Evolutionary conservation across 23 red algal species (phyloP), one percentile per base, ranked within the genome.

Genomic region (Cyanidium caldarium): DNA sequence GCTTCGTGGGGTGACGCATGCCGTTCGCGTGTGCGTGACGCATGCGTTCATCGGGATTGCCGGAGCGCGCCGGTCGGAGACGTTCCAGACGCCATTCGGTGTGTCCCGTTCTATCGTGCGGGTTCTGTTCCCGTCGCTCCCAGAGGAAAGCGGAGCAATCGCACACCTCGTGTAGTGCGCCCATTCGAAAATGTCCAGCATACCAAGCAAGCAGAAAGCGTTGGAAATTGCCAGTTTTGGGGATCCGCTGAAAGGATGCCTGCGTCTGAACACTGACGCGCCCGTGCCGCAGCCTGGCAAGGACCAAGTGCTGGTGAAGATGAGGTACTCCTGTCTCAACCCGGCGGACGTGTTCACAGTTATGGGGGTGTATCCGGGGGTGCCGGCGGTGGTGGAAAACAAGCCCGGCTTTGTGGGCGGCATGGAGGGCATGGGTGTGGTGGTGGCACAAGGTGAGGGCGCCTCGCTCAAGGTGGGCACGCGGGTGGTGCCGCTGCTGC

Each of bases 311-410:
- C 41, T 75, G 12, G 40, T 75, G 5, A 45, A 75, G 35, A 75
- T 75, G 70, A 1, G 35, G 20, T 75, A 75, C 26, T 34, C 70
- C n/a, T 61, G 45, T 2, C 35, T 75, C 7, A 56, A 75, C 58
- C 70, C 70, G 0, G 70, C 70, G 1, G 70, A 75, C 58, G 34
- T 75, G 42, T 58, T 75, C 38, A 46, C 44, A 5, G 58, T 75
- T n/a, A 34, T 46, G n/a, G 70, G 70, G 0, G 34, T 75, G 35
- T 75, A 75, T 46, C 70, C 70, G 2, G 70, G 70, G 7, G 70
- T 75, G 12, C 40, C 45, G 28, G 38, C 38, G 20, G 70, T 75
- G 3, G 3, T 42, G 30, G 70, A 75, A 58, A 2, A 46, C 15
- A 2, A 46, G 7, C 1, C 70, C 38, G 70, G 70, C 15, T 75